A percentile compares a stretch with the other conserved stretches of the same genome.
Evolutionary conservation across 2,329 filamentous ascomycete species (phyloP).

Genomic region (Colletotrichum coccodes): DNA sequence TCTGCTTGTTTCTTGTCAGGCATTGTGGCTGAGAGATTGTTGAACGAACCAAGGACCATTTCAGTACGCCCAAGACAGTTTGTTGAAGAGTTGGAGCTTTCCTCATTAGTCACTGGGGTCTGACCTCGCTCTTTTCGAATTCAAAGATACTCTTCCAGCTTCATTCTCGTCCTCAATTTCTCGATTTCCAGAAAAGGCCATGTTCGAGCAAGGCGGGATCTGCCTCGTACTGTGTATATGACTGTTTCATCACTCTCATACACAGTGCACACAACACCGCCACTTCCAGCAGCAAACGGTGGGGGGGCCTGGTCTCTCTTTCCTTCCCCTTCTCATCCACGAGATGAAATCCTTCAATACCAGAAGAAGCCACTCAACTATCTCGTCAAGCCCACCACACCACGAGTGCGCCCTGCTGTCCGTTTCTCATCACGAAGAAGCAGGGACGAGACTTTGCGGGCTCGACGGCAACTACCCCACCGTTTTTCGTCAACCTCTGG

Average conservation of each 20-base stretch:
- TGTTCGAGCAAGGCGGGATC: too few species aligned
- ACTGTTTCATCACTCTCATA: neutral
- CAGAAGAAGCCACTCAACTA: too few species aligned
- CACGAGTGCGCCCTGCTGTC: too few species aligned
- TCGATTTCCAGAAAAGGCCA: neutral
- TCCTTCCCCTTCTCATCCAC: neutral
- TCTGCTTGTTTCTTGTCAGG: neutral
- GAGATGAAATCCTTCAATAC: neutral
- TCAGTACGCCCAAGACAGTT: neutral
- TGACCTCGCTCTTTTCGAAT: neutral
- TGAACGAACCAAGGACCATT: neutral
- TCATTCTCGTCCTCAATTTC: neutral
- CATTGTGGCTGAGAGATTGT: neutral
- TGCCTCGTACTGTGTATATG: neutral
- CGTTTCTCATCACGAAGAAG: neutral
- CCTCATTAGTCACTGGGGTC: neutral
- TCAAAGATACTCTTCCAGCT: too few species aligned
- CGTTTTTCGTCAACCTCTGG: neutral
- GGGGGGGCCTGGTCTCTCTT: neutral
- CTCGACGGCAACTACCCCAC: neutral
- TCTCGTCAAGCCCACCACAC: too few species aligned
- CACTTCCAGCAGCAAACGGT: neutral
- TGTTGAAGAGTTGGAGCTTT: neutral
- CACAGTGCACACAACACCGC: neutral
- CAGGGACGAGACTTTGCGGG: too few species aligned